Conservation (phyloP, 108 stramenopile genomes). For the Cylindrotheca closterium region DNA sequence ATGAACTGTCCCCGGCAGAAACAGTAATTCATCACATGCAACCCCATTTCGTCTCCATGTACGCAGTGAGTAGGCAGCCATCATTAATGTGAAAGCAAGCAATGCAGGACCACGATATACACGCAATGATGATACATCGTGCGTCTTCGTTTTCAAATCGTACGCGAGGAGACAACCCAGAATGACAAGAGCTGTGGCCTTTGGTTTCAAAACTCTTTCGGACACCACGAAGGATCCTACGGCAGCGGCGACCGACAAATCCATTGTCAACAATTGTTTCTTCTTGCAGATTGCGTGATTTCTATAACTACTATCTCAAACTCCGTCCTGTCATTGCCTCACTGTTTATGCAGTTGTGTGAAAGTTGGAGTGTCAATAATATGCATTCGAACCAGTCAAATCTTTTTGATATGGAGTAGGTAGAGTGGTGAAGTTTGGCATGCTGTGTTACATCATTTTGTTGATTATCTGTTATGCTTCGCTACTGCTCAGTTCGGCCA, state of each 20-base stretch:
- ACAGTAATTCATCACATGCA: constrained; percentile 85
- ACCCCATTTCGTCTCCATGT: constrained; percentile 87
- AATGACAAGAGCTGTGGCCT: constrained; percentile 52
- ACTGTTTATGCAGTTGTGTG: no score
- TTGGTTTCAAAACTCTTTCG: constrained; percentile 63
- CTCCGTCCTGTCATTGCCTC: no score
- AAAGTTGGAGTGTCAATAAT: no score
- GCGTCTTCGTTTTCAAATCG: constrained; percentile 57
- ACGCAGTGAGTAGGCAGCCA: constrained; percentile 71
- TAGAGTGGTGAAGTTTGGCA: no score
- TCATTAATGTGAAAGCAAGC: constrained; percentile 75
- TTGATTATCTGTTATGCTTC: neutral
- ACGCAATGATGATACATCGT: constrained; percentile 47
- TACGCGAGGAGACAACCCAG: constrained; percentile 50
- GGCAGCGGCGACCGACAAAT: constrained; percentile 51
- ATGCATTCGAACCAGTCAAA: no score
- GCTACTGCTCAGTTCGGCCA: constrained; percentile 30
- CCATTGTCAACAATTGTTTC: no score
- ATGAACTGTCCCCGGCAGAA: constrained; percentile 83
- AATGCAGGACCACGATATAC: constrained; percentile 77
- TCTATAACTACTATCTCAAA: no score
- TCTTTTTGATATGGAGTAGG: no score
- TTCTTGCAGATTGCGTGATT: no score
- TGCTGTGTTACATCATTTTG: no score
- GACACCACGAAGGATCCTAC: constrained; percentile 65